Evolutionary conservation across 2,329 filamentous ascomycete genomes (phyloP).

Genomic region (Monosporascus sp.): DNA sequence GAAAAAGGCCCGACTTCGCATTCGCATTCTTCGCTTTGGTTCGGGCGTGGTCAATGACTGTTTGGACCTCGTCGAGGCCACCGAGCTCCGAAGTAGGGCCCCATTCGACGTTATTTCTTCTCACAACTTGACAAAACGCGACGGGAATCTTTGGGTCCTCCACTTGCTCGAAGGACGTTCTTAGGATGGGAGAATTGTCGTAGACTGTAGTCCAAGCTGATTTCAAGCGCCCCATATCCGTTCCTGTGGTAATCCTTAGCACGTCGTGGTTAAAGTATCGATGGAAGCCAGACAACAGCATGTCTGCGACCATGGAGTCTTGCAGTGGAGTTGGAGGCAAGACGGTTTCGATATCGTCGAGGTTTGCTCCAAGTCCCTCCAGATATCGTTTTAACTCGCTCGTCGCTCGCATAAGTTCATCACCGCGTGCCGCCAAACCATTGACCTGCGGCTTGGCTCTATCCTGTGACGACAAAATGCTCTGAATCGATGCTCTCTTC

Average conservation of each 20-base stretch:
- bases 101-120: conserved; percentile 15
- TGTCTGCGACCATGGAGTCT: conserved; percentile 79
- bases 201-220: conserved; percentile 59
- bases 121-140: conserved; percentile 46
- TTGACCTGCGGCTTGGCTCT: neutral
- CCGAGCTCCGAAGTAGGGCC: conserved; percentile 20
- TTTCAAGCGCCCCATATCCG: conserved; percentile 53
- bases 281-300: conserved; percentile 67
- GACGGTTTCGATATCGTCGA: conserved; percentile 48
- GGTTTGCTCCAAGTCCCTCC: conserved; percentile 23
- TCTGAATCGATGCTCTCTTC: conserved; percentile 61
- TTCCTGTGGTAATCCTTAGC: conserved; percentile 49
- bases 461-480: conserved; percentile 40
- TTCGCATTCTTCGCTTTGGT: conserved; percentile 29
- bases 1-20: conserved; percentile 39
- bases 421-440: neutral
- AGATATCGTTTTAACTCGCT: conserved; percentile 34
- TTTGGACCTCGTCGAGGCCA: conserved; percentile 27
- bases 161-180: conserved; percentile 67
- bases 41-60: conserved; percentile 32
- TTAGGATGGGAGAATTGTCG: conserved; percentile 60
- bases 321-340: conserved; percentile 78
- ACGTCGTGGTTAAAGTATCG: conserved; percentile 86
- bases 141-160: conserved; percentile 51
- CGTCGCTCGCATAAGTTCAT: conserved; percentile 18